Conservation (phyloP, 2,329 filamentous ascomycete species). For the Xylariales sp. region DNA sequence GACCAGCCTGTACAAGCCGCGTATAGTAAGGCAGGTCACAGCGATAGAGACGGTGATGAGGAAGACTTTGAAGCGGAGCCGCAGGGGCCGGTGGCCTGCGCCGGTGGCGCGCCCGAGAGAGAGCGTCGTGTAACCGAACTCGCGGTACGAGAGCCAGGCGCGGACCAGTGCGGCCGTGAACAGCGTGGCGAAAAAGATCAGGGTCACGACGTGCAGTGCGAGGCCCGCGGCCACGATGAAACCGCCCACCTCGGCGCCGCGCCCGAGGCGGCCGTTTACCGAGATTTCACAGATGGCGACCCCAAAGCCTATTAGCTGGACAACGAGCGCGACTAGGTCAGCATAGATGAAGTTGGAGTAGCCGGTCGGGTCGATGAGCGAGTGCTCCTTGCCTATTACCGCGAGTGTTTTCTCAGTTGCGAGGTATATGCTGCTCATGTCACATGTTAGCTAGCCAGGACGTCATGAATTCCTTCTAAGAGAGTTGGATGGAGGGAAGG, state of each 20-base stretch:
- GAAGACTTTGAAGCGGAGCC: conserved; percentile 20
- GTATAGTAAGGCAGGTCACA: conserved; percentile 17
- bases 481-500: no score
- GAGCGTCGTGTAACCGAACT: conserved; percentile 24
- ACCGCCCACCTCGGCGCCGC: conserved; percentile 11
- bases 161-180: conserved; percentile 17
- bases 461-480: no score
- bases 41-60: conserved; percentile 18
- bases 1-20: conserved; percentile 20
- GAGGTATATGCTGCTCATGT: conserved; percentile 22
- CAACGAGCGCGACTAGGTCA: conserved; percentile 18
- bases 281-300: conserved; percentile 20
- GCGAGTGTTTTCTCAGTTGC: conserved; percentile 18
- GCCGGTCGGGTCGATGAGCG: conserved; percentile 16
- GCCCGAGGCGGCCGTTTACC: conserved; percentile 10
- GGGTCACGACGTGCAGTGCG: conserved; percentile 18
- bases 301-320: conserved; percentile 22
- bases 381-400: conserved; percentile 23
- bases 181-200: conserved; percentile 17
- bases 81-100: conserved; percentile 19
- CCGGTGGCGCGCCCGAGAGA: conserved; percentile 16
- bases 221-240: conserved; percentile 19
- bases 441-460: no score
- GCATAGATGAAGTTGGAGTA: conserved; percentile 20
- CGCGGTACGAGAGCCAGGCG: conserved; percentile 14